These are phyloP conservation scores for Pholiota conissans DNA, from an alignment of 768 basidiomycete genomes.

Conservation along the genomic window DNA sequence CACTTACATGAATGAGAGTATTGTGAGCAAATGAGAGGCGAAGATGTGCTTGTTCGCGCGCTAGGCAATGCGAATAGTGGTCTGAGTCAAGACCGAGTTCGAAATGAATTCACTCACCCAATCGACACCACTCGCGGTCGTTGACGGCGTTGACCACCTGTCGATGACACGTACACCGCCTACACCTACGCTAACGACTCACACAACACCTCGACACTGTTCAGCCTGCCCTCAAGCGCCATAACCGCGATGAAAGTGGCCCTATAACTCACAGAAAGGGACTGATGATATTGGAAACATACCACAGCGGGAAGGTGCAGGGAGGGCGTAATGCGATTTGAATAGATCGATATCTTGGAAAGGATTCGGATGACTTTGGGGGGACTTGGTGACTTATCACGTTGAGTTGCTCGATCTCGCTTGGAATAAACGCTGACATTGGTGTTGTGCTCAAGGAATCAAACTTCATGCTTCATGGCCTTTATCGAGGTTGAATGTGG, in stretches of 20 bases:
- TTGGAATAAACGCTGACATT: slow-evolving; percentile 9
- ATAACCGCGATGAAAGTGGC: slow-evolving; percentile 34
- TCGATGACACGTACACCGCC: too few species aligned
- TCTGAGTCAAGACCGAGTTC: too few species aligned
- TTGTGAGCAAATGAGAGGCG: too few species aligned
- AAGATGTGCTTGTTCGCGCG: too few species aligned
- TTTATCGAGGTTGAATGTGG: slow-evolving; percentile 99
- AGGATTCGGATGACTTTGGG: slow-evolving; percentile 16
- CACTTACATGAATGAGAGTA: too few species aligned
- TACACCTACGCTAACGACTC: too few species aligned
- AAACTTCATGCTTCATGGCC: slow-evolving; percentile 91
- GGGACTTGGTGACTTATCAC: slow-evolving; percentile 1
- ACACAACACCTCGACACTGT: slow-evolving; percentile 26
- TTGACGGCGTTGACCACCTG: too few species aligned
- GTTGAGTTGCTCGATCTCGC: neutral
- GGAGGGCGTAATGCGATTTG: slow-evolving; percentile 13
- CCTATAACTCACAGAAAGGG: slow-evolving; percentile 10
- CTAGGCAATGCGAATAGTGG: too few species aligned
- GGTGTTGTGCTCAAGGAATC: slow-evolving; percentile 51
- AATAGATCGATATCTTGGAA: slow-evolving; percentile 24
- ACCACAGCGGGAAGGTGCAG: slow-evolving; percentile 1
- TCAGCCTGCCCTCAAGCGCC: slow-evolving; percentile 27
- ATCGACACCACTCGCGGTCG: too few species aligned
- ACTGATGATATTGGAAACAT: slow-evolving; percentile 13
- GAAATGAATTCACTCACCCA: too few species aligned